A percentile compares a stretch with the other conserved stretches of the same genome.
Conservation (phyloP, 805 yeast genomes). For the Vanderwaltozyma polyspora region DNA sequence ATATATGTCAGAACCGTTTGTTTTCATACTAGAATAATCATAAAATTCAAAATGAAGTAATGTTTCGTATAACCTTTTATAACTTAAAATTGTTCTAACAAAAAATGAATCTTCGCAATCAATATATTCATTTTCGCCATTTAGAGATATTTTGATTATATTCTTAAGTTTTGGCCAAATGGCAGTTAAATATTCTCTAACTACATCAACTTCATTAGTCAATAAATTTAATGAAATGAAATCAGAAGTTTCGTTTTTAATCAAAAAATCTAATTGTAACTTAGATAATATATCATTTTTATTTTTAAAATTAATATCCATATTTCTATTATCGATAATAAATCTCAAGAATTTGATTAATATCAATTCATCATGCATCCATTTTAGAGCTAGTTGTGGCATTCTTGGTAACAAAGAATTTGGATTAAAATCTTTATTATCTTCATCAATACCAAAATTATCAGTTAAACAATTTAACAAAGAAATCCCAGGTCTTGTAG, state of each 20-base stretch:
- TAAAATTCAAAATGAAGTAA: slow-evolving; percentile 1
- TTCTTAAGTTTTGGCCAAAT: slow-evolving; percentile 7
- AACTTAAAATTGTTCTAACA: slow-evolving; percentile 4
- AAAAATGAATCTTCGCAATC: slow-evolving; percentile 4
- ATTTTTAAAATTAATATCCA: slow-evolving; percentile 4
- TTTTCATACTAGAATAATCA: too few relatives aligned
- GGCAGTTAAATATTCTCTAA: slow-evolving; percentile 10
- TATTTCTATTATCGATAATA: slow-evolving; percentile 8
- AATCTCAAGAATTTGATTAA: slow-evolving; percentile 8
- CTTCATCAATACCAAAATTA: not conserved
- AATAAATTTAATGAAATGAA: slow-evolving; percentile 1
- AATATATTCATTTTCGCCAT: not conserved
- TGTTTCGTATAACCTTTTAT: slow-evolving; percentile 7
- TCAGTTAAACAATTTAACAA: slow-evolving; percentile 5
- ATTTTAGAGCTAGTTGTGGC: not conserved
- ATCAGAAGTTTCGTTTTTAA: slow-evolving; percentile 2
- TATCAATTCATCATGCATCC: slow-evolving; percentile 1
- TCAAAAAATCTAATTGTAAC: slow-evolving; percentile 5
- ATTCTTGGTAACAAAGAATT: slow-evolving; percentile 1
- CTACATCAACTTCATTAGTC: slow-evolving; percentile 7
- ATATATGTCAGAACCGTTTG: too few relatives aligned
- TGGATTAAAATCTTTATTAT: slow-evolving; percentile 1
- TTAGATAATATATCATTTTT: slow-evolving; percentile 2
- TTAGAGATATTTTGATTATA: slow-evolving; percentile 2
- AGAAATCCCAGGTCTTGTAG: slow-evolving; percentile 18